Conservation (phyloP, 2,329 filamentous ascomycete genomes). For the Ophiostoma pallidulum region DNA sequence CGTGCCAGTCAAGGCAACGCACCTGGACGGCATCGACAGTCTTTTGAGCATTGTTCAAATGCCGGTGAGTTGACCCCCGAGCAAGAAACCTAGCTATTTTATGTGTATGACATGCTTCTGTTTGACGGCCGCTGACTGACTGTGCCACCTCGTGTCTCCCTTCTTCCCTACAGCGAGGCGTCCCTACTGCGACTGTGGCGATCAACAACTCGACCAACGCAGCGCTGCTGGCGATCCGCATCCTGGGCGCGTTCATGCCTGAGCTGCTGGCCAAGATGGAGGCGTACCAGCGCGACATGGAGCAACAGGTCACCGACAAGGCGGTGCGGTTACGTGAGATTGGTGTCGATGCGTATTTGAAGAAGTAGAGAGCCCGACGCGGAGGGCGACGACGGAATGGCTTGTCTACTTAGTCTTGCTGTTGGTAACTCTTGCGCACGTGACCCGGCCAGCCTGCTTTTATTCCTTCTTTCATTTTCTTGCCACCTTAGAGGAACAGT, state of each 20-base stretch:
- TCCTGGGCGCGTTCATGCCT: slow-evolving; percentile 29
- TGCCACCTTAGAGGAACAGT: too few species aligned
- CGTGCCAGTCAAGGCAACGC: slow-evolving; percentile 65
- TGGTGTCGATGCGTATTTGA: slow-evolving; percentile 39
- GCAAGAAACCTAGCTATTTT: too few species aligned
- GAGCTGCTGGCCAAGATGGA: slow-evolving; percentile 45
- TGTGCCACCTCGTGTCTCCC: too few species aligned
- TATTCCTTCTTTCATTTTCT: too few species aligned
- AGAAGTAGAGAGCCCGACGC: too few species aligned
- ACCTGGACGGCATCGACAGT: slow-evolving; percentile 62
- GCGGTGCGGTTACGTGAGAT: slow-evolving; percentile 44
- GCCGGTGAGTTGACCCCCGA: slow-evolving; percentile 53
- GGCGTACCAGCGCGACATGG: slow-evolving; percentile 51
- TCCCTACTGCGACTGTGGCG: slow-evolving; percentile 57
- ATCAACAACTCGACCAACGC: slow-evolving; percentile 77
- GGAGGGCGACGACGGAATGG: too few species aligned
- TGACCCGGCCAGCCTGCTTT: too few species aligned
- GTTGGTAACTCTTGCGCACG: too few species aligned
- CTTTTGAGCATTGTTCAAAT: slow-evolving; percentile 68
- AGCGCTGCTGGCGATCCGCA: slow-evolving; percentile 16
- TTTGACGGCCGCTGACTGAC: too few species aligned
- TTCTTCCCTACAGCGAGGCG: slow-evolving; percentile 25
- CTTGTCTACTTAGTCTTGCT: too few species aligned
- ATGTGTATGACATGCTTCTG: too few species aligned
- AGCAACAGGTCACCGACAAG: slow-evolving; percentile 53